Conservation (phyloP, 768 basidiomycete genomes). For the Lentinula aciculospora region DNA sequence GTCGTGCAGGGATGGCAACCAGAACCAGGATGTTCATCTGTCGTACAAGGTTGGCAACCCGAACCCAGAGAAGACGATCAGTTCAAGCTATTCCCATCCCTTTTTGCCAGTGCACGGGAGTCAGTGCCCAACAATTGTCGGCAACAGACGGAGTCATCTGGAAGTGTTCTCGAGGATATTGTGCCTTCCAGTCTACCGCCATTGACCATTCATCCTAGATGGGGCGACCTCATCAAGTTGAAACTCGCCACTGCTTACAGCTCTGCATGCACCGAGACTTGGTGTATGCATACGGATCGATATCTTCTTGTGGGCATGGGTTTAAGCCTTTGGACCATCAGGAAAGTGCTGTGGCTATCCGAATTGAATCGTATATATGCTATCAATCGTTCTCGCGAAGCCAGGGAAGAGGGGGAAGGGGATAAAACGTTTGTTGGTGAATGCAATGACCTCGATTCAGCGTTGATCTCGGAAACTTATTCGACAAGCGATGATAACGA, state of each 20-base stretch:
- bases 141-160: constrained; percentile 6
- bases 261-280: constrained; percentile 47
- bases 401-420: not conserved
- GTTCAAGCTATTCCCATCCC: constrained; percentile 13
- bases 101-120: constrained; percentile 12
- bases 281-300: constrained; percentile 50
- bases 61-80: not conserved
- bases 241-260: not conserved
- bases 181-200: constrained; percentile 18
- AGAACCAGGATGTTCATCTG: not conserved
- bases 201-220: constrained; percentile 49
- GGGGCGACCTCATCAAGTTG: constrained; percentile 44
- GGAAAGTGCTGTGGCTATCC: constrained; percentile 60
- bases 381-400: constrained; percentile 9
- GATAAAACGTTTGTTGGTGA: not conserved
- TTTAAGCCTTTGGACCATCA: constrained; percentile 60
- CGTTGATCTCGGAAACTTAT: not conserved
- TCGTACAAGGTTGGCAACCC: not conserved
- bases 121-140: constrained; percentile 18
- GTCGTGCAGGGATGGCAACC: not conserved
- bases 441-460: not conserved
- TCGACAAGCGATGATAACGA: not conserved
- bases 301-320: constrained; percentile 35
- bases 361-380: constrained; percentile 39
- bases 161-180: not conserved